Base-by-base conservation (phyloP, 1,284 basidiomycete species). In the Polyporus tsugae region DNA sequence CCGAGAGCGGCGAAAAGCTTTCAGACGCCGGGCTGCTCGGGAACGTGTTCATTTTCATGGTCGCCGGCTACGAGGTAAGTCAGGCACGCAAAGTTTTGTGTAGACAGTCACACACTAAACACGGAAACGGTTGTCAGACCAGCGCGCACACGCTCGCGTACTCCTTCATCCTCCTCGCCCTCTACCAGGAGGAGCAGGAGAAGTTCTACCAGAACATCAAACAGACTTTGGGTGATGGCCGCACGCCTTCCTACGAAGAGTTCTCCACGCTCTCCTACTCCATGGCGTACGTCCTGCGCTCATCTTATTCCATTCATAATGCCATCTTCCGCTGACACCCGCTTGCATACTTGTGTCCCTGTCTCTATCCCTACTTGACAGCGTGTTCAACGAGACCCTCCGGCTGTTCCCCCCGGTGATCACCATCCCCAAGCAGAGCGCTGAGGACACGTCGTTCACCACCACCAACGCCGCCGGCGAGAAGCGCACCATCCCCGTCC, bases 181-280 rank as follows among this genome's bases (percentile, higher is more conserved):
- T 87, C 22, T 83, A 91, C 74, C 88, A 84, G 2, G 86, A 90
- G 0, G 85, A 87, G 72, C 91, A 93, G 76, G 87, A 90, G 65
- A 85, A 80, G 67, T 76, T 91, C 10, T 86, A 85, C 71, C 74
- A 88, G 49, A 85, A 89, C 60, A 85, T 91, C 71, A 81, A 80
- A 46, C 25, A 64, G 29, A 33, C 38, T 29, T 55, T 60, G 29
- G 63, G 29, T 33, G 42, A 68, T 42, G 55, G 25, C n/a, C 35
- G 25, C 19, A n/a, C 36, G 11, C 64, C 86, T 86, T 79, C 80
- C 6, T 90, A 89, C 72, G 83, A 86, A 64, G 86, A 89, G 58
- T 84, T 88, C 78, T 77, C 82, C 41, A 71, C 79, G 36, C 78
- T 90, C 7, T 82, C 79, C 11, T 80, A 83, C 60, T 79, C 80